phyloP scores from a whole-genome alignment of 129 eudicot genomes.

The Helichrysum umbraculigerum region DNA sequence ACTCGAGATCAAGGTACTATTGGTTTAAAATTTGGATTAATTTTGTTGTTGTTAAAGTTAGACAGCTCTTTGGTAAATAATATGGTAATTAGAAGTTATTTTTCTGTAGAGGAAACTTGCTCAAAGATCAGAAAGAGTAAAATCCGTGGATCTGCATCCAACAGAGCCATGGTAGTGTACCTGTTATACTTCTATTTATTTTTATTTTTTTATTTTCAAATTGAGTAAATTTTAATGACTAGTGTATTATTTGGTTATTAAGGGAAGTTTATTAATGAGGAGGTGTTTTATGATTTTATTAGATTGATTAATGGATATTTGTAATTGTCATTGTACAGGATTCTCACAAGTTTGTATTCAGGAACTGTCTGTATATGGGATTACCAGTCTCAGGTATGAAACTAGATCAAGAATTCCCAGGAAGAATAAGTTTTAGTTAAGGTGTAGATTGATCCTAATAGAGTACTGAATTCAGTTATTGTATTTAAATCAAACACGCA shows the following conservation, averaged over 20 bases:
- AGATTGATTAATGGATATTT: conserved; percentile 14
- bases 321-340: conserved; percentile 49
- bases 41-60: not conserved
- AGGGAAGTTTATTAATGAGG: conserved; percentile 6
- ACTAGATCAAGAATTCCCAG: conserved; percentile 2
- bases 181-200: not conserved
- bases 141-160: conserved; percentile 97
- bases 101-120: conserved; percentile 86
- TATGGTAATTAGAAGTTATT: conserved; percentile 25
- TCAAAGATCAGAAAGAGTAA: conserved; percentile 94
- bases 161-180: conserved; percentile 89
- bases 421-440: conserved; percentile 13
- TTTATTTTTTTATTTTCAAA: not conserved
- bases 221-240: not conserved
- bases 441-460: conserved; percentile 5
- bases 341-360: conserved; percentile 86
- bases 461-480: not conserved
- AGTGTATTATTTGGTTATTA: not conserved
- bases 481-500: not conserved
- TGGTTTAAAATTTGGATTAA: conserved; percentile 12
- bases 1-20: conserved; percentile 88
- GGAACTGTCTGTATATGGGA: conserved; percentile 97
- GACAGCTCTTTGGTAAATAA: not conserved
- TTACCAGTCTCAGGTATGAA: conserved; percentile 89
- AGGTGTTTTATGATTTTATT: not conserved